Evolutionary conservation across 352 stramenopile species (phyloP).

Genomic region (Phytophthora syringae): DNA sequence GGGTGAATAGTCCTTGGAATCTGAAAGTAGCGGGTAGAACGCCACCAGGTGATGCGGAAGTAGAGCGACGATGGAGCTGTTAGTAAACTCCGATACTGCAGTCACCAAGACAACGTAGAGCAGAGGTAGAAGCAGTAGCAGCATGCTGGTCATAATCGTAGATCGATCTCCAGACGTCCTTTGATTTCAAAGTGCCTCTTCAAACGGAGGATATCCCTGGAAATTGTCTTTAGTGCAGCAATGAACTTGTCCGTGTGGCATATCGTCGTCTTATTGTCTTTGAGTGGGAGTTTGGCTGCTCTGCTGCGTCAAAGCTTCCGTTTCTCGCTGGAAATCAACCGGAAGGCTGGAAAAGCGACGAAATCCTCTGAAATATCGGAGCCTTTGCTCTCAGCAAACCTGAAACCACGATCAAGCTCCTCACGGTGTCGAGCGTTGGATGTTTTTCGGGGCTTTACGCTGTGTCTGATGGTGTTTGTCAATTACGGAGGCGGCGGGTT

Average conservation of each 20-base stretch:
- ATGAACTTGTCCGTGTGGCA: not conserved
- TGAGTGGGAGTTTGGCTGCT: not conserved
- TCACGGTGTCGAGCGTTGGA: constrained; percentile 58
- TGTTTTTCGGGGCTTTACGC: constrained; percentile 74
- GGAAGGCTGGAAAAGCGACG: not conserved
- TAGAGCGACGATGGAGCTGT: constrained; percentile 38
- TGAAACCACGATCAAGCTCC: not conserved
- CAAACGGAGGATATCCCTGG: not conserved
- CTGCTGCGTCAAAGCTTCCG: constrained; percentile 20
- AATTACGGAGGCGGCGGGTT: constrained; percentile 88
- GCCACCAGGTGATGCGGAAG: constrained; percentile 47
- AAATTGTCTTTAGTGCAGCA: not conserved
- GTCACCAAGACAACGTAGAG: constrained; percentile 5
- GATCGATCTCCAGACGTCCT: constrained; percentile 1
- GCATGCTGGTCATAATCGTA: not conserved
- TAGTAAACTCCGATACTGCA: constrained; percentile 2
- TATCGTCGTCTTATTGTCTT: not conserved
- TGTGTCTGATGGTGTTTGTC: constrained; percentile 88
- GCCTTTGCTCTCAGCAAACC: constrained; percentile 4
- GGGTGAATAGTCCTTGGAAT: constrained; percentile 50
- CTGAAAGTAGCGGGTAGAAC: constrained; percentile 49
- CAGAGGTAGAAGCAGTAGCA: constrained; percentile 11
- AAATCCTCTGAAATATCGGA: constrained; percentile 18
- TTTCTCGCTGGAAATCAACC: not conserved
- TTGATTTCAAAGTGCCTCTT: constrained; percentile 1